A percentile compares a stretch with the other conserved stretches of the same genome.
Evolutionary conservation across 2,329 filamentous ascomycete genomes (phyloP).

Genomic region (Tricladium varicosporioides): DNA sequence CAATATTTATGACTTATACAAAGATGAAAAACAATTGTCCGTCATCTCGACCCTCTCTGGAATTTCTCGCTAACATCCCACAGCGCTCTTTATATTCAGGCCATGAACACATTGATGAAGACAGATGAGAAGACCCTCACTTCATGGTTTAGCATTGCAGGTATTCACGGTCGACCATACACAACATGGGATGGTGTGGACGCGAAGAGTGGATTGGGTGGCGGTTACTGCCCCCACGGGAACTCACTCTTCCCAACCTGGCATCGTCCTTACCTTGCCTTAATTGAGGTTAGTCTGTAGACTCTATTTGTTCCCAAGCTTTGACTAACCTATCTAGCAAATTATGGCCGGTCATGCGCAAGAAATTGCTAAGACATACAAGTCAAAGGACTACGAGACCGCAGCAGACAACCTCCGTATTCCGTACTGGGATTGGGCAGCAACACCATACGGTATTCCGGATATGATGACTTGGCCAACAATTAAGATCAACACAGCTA

Average conservation of each 20-base stretch:
- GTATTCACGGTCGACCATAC: neutral
- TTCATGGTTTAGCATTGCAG: neutral
- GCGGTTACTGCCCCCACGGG: constrained; percentile 34
- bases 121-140: neutral
- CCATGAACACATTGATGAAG: neutral
- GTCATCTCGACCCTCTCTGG: neutral
- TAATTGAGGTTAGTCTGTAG: constrained; percentile 47
- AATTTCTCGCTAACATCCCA: neutral
- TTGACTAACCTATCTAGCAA: constrained; percentile 42
- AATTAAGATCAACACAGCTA: constrained; percentile 32
- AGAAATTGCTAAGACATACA: constrained; percentile 40
- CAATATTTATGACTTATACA: constrained; percentile 2
- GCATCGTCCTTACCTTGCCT: constrained; percentile 53
- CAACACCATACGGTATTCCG: constrained; percentile 41
- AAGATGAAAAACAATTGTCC: neutral
- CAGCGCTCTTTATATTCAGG: neutral
- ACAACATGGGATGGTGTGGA: neutral
- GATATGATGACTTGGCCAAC: constrained; percentile 32
- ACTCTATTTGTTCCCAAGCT: neutral
- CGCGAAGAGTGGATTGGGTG: neutral
- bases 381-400: constrained; percentile 37
- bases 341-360: constrained; percentile 46
- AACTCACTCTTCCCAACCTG: constrained; percentile 36
- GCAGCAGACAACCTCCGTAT: constrained; percentile 43
- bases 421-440: constrained; percentile 49